Evolutionary conservation across 495 filamentous ascomycete genomes (phyloP).

Genomic region (Trichoderma virens): DNA sequence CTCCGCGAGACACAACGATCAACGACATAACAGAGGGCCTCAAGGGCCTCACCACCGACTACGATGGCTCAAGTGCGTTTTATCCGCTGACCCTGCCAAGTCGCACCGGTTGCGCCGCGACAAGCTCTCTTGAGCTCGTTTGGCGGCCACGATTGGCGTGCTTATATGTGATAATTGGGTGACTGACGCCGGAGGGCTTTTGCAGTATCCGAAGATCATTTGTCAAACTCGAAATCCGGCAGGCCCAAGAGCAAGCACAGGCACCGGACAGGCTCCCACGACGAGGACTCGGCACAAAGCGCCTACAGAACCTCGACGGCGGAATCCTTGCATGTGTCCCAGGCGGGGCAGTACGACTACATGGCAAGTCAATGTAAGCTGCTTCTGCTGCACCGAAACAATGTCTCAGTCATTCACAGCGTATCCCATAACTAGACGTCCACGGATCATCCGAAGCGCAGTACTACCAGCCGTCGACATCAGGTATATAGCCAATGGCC

Average conservation of each 20-base stretch:
- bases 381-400: neutral
- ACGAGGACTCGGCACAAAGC: neutral
- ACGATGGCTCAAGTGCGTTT: constrained; percentile 8
- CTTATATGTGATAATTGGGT: neutral
- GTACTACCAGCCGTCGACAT: neutral
- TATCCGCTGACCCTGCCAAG: neutral
- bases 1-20: constrained; percentile 1
- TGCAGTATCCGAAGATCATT: neutral
- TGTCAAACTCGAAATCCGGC: neutral
- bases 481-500: neutral
- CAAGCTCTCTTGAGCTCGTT: neutral
- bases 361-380: neutral
- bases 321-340: neutral
- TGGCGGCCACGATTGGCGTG: neutral
- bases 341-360: constrained; percentile 1
- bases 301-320: neutral
- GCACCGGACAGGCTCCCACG: neutral
- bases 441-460: constrained; percentile 1
- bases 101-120: neutral
- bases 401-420: neutral
- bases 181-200: neutral
- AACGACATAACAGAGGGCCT: constrained; percentile 9
- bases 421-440: neutral
- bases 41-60: constrained; percentile 1
- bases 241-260: neutral